Evolutionary conservation across 331 rosid genomes (phyloP).

Genomic region (Malus hybrid): DNA sequence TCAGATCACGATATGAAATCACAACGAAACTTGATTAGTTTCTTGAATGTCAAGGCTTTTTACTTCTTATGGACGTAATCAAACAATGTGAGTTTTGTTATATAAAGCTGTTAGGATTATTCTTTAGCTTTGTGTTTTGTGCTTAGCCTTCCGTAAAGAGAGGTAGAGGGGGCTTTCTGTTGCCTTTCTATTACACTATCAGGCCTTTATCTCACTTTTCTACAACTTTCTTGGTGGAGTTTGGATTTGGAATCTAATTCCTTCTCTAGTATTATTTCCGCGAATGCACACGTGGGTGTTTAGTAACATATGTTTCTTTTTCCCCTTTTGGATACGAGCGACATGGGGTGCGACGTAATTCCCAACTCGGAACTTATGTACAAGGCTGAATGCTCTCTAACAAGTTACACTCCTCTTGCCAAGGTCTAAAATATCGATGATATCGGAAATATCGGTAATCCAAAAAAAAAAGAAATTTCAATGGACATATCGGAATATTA

Average conservation of each 20-base stretch:
- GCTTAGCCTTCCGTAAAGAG: not conserved
- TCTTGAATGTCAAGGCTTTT: not conserved
- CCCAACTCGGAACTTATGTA: no score
- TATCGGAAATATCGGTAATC: no score
- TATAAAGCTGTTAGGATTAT: not conserved
- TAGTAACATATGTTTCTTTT: no score
- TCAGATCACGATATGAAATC: not conserved
- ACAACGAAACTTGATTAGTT: not conserved
- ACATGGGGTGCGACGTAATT: no score
- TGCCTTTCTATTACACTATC: not conserved
- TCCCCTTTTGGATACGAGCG: no score
- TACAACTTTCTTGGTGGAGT: not conserved
- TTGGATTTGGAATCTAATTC: not conserved
- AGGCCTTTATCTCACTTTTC: not conserved
- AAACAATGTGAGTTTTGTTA: not conserved
- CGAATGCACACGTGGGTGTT: not conserved
- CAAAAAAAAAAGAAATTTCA: no score
- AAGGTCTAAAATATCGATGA: no score
- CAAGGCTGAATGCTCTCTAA: no score
- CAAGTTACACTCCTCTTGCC: no score
- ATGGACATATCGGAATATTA: no score
- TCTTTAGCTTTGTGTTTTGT: conserved; percentile 9
- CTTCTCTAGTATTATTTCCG: not conserved
- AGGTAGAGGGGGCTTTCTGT: not conserved
- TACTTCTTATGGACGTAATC: not conserved